phyloP scores from a whole-genome alignment of 805 yeast species.

The Yamadazyma nakazawae region DNA sequence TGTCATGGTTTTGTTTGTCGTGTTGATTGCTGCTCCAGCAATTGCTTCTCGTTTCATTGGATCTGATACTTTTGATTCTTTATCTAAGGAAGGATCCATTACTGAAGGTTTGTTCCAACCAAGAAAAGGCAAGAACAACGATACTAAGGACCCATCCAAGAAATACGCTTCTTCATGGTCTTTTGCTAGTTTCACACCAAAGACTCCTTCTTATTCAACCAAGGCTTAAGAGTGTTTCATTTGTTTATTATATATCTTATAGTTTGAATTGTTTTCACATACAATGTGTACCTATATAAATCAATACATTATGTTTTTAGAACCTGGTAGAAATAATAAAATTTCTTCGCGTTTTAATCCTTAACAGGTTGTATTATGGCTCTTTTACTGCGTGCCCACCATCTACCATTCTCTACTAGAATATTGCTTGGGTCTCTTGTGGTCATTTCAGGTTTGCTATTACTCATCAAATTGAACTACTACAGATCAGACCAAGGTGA shows the following conservation, averaged over 20 bases:
- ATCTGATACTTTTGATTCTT: slow-evolving; percentile 28
- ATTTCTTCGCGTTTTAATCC: neutral
- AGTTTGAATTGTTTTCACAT: slow-evolving; percentile 6
- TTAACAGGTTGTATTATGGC: slow-evolving; percentile 4
- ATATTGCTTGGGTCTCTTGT: slow-evolving; percentile 40
- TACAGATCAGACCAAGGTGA: slow-evolving; percentile 11
- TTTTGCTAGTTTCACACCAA: slow-evolving; percentile 38
- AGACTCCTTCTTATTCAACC: slow-evolving; percentile 54
- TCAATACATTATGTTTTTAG: slow-evolving; percentile 7
- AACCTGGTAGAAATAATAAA: neutral
- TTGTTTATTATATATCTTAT: slow-evolving; percentile 8
- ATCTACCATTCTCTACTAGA: slow-evolving; percentile 48
- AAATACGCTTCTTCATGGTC: slow-evolving; percentile 42
- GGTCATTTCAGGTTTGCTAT: slow-evolving; percentile 27
- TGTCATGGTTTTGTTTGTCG: slow-evolving; percentile 66
- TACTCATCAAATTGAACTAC: slow-evolving; percentile 16
- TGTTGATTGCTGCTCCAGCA: slow-evolving; percentile 87
- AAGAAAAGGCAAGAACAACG: slow-evolving; percentile 75
- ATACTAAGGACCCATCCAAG: slow-evolving; percentile 56
- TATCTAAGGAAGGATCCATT: slow-evolving; percentile 28
- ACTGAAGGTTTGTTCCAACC: slow-evolving; percentile 82
- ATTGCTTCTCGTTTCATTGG: slow-evolving; percentile 63
- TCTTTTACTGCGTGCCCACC: slow-evolving; percentile 12
- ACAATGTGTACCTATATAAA: slow-evolving; percentile 2
- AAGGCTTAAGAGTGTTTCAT: slow-evolving; percentile 32